phyloP scores from a whole-genome alignment of 805 yeast genomes.

The Metschnikowia amazonensis region DNA sequence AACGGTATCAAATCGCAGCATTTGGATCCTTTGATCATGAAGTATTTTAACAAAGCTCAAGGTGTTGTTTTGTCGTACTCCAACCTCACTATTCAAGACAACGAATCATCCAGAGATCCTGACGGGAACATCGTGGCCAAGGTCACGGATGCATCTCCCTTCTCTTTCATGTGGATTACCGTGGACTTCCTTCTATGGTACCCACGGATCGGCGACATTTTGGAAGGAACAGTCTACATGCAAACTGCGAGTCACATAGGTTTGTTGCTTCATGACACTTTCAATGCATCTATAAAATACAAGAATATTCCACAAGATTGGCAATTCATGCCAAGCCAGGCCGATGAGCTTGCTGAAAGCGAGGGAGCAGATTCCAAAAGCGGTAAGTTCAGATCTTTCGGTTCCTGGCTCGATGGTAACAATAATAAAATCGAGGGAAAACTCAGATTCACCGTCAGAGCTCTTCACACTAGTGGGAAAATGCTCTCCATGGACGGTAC shows the following conservation, averaged over 20 bases:
- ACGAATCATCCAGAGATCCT: slow-evolving; percentile 27
- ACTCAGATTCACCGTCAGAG: slow-evolving; percentile 67
- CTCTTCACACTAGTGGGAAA: slow-evolving; percentile 72
- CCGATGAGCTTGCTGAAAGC: slow-evolving; percentile 46
- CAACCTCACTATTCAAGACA: slow-evolving; percentile 39
- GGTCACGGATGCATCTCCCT: slow-evolving; percentile 77
- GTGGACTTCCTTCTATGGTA: slow-evolving; percentile 86
- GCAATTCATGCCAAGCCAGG: slow-evolving; percentile 79
- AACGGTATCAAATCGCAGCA: slow-evolving; percentile 85
- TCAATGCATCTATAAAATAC: slow-evolving; percentile 88
- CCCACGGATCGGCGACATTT: slow-evolving; percentile 80
- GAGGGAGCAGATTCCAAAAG: slow-evolving; percentile 18
- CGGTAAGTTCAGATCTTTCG: slow-evolving; percentile 53
- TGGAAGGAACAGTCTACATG: slow-evolving; percentile 86
- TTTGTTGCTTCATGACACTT: slow-evolving; percentile 83
- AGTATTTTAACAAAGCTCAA: slow-evolving; percentile 61
- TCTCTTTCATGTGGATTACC: slow-evolving; percentile 80
- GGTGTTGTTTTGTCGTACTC: slow-evolving; percentile 85
- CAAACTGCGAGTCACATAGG: slow-evolving; percentile 96
- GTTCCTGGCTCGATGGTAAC: slow-evolving; percentile 81
- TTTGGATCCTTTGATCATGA: slow-evolving; percentile 85
- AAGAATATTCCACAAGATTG: slow-evolving; percentile 81
- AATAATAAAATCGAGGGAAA: slow-evolving; percentile 81
- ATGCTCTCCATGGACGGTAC: slow-evolving; percentile 90
- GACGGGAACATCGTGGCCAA: slow-evolving; percentile 54